Percentiles rank a stretch among this genome's conserved stretches.
phyloP scores from a whole-genome alignment of 176 grass and related monocot species.

The Phragmites australis region DNA sequence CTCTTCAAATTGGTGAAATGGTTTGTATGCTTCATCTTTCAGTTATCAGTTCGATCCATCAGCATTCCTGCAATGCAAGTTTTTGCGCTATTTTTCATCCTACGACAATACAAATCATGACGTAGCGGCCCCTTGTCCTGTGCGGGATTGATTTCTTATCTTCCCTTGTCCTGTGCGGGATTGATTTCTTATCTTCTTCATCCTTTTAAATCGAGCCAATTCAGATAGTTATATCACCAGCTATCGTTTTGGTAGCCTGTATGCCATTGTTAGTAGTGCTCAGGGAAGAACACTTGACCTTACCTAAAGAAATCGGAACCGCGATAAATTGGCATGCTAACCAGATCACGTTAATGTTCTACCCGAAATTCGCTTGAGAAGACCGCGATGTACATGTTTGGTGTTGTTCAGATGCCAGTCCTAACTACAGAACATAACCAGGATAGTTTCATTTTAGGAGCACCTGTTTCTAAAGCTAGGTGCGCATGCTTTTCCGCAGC shows the following conservation, averaged over 20 bases:
- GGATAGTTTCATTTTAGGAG: too few relatives aligned
- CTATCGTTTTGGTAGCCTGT: conserved; percentile 21
- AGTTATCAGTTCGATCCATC: too few relatives aligned
- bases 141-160: too few relatives aligned
- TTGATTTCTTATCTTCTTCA: background rate
- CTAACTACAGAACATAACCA: too few relatives aligned
- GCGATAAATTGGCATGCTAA: conserved; percentile 3
- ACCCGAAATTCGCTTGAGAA: background rate
- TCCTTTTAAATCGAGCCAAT: background rate
- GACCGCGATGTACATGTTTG: background rate
- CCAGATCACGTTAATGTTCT: background rate
- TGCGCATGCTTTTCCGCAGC: too few relatives aligned
- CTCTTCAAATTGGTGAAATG: too few relatives aligned
- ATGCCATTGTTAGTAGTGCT: background rate
- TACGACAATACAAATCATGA: too few relatives aligned
- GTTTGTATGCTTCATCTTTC: too few relatives aligned
- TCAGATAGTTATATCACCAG: conserved; percentile 15
- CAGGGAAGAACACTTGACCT: conserved; percentile 7
- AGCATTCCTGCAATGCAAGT: too few relatives aligned
- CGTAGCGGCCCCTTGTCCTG: too few relatives aligned
- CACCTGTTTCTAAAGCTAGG: background rate
- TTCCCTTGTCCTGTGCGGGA: too few relatives aligned
- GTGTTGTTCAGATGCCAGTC: background rate
- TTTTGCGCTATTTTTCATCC: too few relatives aligned
- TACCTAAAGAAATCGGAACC: background rate